Evolutionary conservation across 208 protist species (phyloP).

Genomic region (Phytomonas francai): DNA sequence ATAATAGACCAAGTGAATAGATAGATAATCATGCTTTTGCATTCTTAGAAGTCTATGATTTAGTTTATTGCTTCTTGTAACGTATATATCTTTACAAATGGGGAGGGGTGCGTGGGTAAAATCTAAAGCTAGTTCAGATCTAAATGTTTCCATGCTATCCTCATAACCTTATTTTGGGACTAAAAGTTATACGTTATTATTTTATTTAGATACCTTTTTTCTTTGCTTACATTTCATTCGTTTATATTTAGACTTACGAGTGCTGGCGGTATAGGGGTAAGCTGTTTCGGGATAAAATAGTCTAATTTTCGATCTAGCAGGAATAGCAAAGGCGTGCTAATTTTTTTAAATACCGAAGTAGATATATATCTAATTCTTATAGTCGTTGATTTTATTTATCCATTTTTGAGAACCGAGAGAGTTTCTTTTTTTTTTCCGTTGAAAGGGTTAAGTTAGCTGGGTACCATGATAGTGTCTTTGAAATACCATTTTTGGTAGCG

Average conservation of each 20-base stretch:
- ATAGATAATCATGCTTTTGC: background rate
- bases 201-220: background rate
- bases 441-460: background rate
- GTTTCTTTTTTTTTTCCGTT: constrained; percentile 4
- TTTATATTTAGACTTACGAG: background rate
- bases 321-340: background rate
- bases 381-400: background rate
- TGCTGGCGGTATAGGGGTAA: background rate
- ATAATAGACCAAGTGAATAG: background rate
- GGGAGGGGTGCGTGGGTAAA: background rate
- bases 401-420: background rate
- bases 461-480: background rate
- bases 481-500: background rate
- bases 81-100: background rate
- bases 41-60: background rate
- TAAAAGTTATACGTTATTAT: background rate
- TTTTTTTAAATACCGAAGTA: background rate
- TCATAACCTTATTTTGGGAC: background rate
- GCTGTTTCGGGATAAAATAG: background rate
- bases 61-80: background rate
- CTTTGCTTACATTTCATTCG: background rate
- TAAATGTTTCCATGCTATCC: background rate
- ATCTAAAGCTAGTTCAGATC: background rate
- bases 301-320: background rate
- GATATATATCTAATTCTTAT: background rate